Percentiles rank a stretch among this genome's conserved stretches.
Evolutionary conservation across 2,329 filamentous ascomycete species (phyloP).

Genomic region (Fusarium coffeatum): DNA sequence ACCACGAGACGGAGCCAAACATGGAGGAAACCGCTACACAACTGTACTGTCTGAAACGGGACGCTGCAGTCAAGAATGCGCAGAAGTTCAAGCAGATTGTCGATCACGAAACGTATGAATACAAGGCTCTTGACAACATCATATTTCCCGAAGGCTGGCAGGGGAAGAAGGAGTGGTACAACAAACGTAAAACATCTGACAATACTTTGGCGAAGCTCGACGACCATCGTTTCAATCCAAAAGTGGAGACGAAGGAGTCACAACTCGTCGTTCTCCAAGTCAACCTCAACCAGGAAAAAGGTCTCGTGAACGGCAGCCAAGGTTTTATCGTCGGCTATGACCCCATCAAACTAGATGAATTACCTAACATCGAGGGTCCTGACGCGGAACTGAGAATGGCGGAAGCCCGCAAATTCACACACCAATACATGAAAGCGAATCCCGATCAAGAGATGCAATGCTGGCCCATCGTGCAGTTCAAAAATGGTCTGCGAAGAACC

Average conservation of each 20-base stretch:
- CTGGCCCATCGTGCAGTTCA: constrained; percentile 59
- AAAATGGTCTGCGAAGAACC: constrained; percentile 57
- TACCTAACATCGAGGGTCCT: background rate
- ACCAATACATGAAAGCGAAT: fast-evolving
- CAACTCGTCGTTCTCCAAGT: constrained; percentile 44
- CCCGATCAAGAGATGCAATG: fast-evolving
- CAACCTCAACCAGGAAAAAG: constrained; percentile 27
- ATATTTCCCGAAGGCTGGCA: too few relatives aligned
- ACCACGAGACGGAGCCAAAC: constrained; percentile 51
- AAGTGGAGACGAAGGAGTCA: constrained; percentile 18
- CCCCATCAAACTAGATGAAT: background rate
- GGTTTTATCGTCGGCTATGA: constrained; percentile 44
- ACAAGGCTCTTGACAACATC: too few relatives aligned
- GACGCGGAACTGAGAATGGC: background rate
- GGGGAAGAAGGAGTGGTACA: too few relatives aligned
- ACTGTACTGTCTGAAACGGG: constrained; percentile 13
- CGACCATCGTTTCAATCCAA: constrained; percentile 22
- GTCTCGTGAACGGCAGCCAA: constrained; percentile 45
- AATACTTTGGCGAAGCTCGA: background rate
- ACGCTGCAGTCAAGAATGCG: background rate
- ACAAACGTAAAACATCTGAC: too few relatives aligned
- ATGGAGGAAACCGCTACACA: constrained; percentile 43
- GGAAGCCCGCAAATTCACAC: background rate
- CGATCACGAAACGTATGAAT: too few relatives aligned
- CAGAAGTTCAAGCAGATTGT: background rate